phyloP scores from a whole-genome alignment of 2,329 filamentous ascomycete species.

The Dryadomyces quercivorus region DNA sequence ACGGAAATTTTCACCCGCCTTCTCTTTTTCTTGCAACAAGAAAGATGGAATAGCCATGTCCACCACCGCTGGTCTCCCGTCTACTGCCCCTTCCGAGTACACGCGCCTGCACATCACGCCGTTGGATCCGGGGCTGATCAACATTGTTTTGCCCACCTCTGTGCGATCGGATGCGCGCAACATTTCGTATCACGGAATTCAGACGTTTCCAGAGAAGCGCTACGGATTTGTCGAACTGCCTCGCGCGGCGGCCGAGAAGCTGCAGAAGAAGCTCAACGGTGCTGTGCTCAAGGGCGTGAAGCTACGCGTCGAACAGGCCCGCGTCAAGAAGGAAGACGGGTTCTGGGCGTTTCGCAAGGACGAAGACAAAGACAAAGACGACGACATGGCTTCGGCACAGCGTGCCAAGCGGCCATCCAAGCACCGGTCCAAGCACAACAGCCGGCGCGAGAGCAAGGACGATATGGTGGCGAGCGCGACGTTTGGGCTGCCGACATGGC shows the following conservation, averaged over 20 bases:
- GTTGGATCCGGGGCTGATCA: constrained; percentile 62
- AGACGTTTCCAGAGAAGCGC: constrained; percentile 78
- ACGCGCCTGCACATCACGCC: constrained; percentile 78
- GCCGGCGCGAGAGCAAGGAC: neutral
- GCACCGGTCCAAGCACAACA: neutral
- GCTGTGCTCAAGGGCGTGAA: constrained; percentile 74
- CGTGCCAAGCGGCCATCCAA: neutral
- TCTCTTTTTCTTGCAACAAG: no score
- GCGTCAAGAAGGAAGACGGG: constrained; percentile 21
- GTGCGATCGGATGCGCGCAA: constrained; percentile 56
- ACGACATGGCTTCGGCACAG: neutral
- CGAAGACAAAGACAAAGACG: constrained; percentile 20
- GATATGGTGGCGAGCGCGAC: neutral
- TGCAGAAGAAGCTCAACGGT: constrained; percentile 85
- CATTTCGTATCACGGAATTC: constrained; percentile 76
- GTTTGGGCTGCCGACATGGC: constrained; percentile 1
- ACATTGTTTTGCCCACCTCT: constrained; percentile 57
- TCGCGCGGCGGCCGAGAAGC: constrained; percentile 68
- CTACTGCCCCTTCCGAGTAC: constrained; percentile 21
- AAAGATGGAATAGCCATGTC: neutral
- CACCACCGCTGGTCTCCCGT: neutral
- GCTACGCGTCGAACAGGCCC: constrained; percentile 69
- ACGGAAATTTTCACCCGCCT: no score
- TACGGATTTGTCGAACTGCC: constrained; percentile 89
- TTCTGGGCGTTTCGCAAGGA: constrained; percentile 17